Evolutionary conservation across 805 yeast species (phyloP).

Genomic region (Wickerhamomyces sydowiorum): DNA sequence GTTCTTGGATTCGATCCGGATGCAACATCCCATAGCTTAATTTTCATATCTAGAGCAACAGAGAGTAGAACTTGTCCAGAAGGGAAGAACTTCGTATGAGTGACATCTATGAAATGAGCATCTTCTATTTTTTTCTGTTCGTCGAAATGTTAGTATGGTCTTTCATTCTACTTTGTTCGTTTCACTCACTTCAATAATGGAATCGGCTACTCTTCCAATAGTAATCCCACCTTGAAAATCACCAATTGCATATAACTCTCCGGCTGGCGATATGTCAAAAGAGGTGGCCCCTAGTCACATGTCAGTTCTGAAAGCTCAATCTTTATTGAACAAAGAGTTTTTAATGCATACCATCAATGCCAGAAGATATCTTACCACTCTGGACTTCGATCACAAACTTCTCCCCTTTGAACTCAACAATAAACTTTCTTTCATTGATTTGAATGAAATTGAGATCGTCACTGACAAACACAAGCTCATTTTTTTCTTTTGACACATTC

Average conservation of each 20-base stretch:
- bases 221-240: constrained; percentile 27
- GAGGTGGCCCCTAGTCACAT: constrained; percentile 15
- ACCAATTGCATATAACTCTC: constrained; percentile 27
- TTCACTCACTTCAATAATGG: background rate
- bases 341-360: constrained; percentile 6
- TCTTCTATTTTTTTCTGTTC: constrained; percentile 15
- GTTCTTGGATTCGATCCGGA: constrained; percentile 46
- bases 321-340: constrained; percentile 12
- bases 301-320: constrained; percentile 5
- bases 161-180: background rate
- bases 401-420: background rate
- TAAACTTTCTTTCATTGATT: background rate
- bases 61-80: constrained; percentile 57
- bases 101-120: constrained; percentile 50
- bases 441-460: background rate
- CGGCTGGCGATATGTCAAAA: constrained; percentile 28
- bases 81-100: constrained; percentile 48
- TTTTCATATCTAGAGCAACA: constrained; percentile 50
- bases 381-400: background rate
- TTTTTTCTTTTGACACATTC: constrained; percentile 16
- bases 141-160: background rate
- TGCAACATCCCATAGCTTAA: constrained; percentile 55
- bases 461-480: background rate
- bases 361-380: background rate
- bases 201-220: constrained; percentile 8